Evolutionary conservation across 257 asterid species (phyloP), one percentile per base, ranked within the genome.

Genomic region (Marsdenia floribunda): DNA sequence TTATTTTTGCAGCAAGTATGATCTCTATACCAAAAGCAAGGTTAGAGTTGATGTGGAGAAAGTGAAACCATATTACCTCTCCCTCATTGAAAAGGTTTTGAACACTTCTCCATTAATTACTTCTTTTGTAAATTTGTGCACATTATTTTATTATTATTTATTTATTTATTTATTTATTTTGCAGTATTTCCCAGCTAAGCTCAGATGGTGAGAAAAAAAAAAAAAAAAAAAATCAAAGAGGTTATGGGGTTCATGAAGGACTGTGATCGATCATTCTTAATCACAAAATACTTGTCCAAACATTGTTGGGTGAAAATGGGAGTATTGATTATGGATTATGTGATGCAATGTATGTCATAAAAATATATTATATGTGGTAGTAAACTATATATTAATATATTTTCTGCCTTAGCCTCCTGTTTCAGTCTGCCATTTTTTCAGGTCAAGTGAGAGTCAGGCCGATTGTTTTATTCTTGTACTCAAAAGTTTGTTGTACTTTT

Each of bases 111-210:
- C 54, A 8, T 44, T 44, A 7, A 6, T 44, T 44, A 1, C 33
- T 1, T 1, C 33, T 29, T 29, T 29, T 29, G 33, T 29, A 29
- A 29, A 29, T 29, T 29, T 29, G 33, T 29, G 1, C 49, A 44
- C 49, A 44, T 6, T 44, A 42, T 8, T 44, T 6, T 6, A 6
- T 44, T 11, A 6, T 44, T 44, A 10, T 6, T 1, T 11, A 44
- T 44, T 11, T 44, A 6, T 7, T 44, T 11, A 38, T 38, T 38
- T 38, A 38, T 38, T 44, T 44, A 6, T 44, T 44, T 44, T 75
- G 61, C 79, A 75, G 79, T 77, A 77, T 42, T 77, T 77, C 73
- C 81, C 81, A 52, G 58, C 73, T 8, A 72, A 72, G 38, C 81
- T 77, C 22, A 77, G 46, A 54, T 77, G 81, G 81, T 77, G 81